Evolutionary conservation across 1,139 yeast genomes (phyloP).

Genomic region (Geotrichum reessii): DNA sequence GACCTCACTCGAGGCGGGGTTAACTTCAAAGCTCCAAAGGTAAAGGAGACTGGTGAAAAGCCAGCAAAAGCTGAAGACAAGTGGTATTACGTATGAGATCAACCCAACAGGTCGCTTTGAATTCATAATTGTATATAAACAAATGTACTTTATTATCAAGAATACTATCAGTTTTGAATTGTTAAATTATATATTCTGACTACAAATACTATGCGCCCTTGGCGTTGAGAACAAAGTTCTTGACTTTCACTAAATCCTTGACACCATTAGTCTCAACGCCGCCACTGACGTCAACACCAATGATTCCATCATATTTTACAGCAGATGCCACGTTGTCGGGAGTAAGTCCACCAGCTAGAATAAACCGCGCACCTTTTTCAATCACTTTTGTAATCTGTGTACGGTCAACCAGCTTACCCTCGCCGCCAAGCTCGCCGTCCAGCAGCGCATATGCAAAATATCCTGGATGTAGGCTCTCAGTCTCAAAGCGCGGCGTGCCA

Average conservation of each 20-base stretch:
- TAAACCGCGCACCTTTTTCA: conserved; percentile 43
- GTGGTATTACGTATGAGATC: background rate
- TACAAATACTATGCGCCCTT: conserved; percentile 18
- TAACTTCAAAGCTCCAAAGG: conserved; percentile 18
- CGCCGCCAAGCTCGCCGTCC: conserved; percentile 91
- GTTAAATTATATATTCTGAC: background rate
- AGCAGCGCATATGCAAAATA: conserved; percentile 56
- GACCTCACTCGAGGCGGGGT: conserved; percentile 44
- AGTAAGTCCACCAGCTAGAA: conserved; percentile 86
- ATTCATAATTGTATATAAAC: background rate
- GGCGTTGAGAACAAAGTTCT: conserved; percentile 52
- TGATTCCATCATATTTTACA: conserved; percentile 44
- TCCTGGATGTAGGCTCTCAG: conserved; percentile 36
- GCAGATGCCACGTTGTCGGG: conserved; percentile 66
- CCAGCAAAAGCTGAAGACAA: background rate
- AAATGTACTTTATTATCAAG: background rate
- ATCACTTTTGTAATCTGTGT: conserved; percentile 42
- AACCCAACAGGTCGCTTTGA: background rate
- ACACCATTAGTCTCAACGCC: conserved; percentile 80
- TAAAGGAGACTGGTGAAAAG: background rate
- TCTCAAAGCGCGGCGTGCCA: conserved; percentile 43
- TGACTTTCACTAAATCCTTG: conserved; percentile 62
- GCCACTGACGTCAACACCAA: conserved; percentile 92
- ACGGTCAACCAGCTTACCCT: conserved; percentile 80
- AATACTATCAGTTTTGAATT: background rate